Percentiles rank a stretch among this genome's conserved stretches.
phyloP scores from a whole-genome alignment of 257 asterid genomes.

The Nicotiana obtusifolia region DNA sequence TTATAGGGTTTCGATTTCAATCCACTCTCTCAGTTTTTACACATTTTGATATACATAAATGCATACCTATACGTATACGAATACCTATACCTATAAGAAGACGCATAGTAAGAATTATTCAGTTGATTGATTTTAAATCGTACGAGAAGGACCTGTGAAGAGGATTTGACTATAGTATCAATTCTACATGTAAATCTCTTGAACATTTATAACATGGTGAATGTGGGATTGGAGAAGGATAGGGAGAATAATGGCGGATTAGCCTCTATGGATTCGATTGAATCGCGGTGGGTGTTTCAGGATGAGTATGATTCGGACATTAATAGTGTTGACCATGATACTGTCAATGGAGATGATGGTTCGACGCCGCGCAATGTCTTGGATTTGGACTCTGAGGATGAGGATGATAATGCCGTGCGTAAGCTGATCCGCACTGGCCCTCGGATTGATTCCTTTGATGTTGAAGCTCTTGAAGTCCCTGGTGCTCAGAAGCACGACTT shows the following conservation, averaged over 20 bases:
- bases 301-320: slow-evolving; percentile 58
- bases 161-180: neutral
- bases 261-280: slow-evolving; percentile 79
- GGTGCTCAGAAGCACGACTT: slow-evolving; percentile 69
- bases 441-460: slow-evolving; percentile 88
- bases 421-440: slow-evolving; percentile 93
- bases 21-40: neutral
- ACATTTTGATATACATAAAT: neutral
- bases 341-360: slow-evolving; percentile 32
- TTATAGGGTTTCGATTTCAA: neutral
- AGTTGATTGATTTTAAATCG: neutral
- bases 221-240: slow-evolving; percentile 82
- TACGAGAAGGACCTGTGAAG: neutral
- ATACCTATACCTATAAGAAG: neutral
- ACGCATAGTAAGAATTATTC: neutral
- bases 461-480: slow-evolving; percentile 95
- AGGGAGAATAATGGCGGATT: slow-evolving; percentile 40
- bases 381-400: slow-evolving; percentile 77
- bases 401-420: slow-evolving; percentile 40
- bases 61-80: too few species aligned
- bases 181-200: neutral
- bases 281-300: slow-evolving; percentile 96
- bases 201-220: slow-evolving; percentile 37
- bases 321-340: slow-evolving; percentile 37
- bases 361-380: slow-evolving; percentile 34